phyloP scores from a whole-genome alignment of 2,329 filamentous ascomycete genomes.

The Rutstroemia sydowiana region DNA sequence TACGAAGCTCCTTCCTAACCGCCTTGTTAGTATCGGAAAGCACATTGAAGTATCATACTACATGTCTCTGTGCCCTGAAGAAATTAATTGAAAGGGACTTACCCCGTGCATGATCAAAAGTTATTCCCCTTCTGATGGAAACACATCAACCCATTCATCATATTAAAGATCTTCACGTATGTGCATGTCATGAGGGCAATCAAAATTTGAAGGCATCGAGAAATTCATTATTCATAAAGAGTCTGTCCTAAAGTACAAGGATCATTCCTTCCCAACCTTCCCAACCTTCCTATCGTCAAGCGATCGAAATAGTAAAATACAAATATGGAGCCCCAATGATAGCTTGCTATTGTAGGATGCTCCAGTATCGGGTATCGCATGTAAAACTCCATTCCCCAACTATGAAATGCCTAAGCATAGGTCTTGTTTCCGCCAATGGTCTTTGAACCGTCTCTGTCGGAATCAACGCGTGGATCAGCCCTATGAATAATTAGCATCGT shows the following conservation, averaged over 20 bases:
- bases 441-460: conserved; percentile 46
- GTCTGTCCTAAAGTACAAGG: background rate
- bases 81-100: too few relatives aligned
- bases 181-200: background rate
- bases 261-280: background rate
- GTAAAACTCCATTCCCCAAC: too few relatives aligned
- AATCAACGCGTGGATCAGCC: conserved; percentile 46
- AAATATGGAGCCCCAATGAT: background rate
- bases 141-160: background rate
- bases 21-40: too few relatives aligned
- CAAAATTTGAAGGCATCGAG: background rate
- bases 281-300: background rate
- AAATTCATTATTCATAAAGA: background rate
- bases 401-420: conserved; percentile 26
- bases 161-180: background rate
- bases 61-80: too few relatives aligned
- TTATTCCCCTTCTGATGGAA: background rate
- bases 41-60: too few relatives aligned
- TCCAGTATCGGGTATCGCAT: background rate
- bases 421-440: conserved; percentile 49
- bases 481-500: conserved; percentile 29
- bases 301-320: background rate
- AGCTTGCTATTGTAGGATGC: background rate
- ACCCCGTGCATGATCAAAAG: too few relatives aligned
- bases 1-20: too few relatives aligned